Evolutionary conservation across 1,284 basidiomycete species (phyloP).

Genomic region (Pascua sp.): DNA sequence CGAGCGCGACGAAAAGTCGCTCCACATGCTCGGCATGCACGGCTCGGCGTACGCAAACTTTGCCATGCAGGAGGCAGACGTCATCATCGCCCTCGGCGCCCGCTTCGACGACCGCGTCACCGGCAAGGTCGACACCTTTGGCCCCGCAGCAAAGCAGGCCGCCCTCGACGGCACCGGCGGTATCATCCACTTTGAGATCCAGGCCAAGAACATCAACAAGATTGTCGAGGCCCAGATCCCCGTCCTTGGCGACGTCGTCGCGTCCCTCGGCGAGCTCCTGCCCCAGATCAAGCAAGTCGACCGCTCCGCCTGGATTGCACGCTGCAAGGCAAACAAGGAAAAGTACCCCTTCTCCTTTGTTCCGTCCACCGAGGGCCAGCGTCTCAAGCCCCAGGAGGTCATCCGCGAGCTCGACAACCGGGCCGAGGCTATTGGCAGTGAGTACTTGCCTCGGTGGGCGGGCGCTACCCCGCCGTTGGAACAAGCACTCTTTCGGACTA

Average conservation of each 20-base stretch:
- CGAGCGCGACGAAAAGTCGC: conserved; percentile 76
- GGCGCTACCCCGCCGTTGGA: neutral
- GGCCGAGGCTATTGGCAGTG: conserved; percentile 57
- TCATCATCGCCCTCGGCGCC: conserved; percentile 93
- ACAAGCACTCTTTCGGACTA: neutral
- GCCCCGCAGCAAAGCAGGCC: conserved; percentile 82
- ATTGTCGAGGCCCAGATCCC: conserved; percentile 93
- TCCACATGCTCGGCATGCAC: conserved; percentile 99
- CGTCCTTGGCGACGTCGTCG: conserved; percentile 86
- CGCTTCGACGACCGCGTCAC: conserved; percentile 99
- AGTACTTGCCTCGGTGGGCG: conserved; percentile 21
- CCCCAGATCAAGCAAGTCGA: conserved; percentile 66
- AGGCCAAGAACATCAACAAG: conserved; percentile 99
- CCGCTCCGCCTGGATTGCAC: conserved; percentile 73
- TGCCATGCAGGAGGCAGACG: conserved; percentile 94
- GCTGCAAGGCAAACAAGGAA: conserved; percentile 81
- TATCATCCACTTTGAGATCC: conserved; percentile 98
- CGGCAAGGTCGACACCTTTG: conserved; percentile 83
- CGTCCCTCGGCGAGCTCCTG: conserved; percentile 76
- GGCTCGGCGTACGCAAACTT: conserved; percentile 95
- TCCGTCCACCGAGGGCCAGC: conserved; percentile 61
- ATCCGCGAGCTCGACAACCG: conserved; percentile 85
- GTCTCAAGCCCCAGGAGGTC: conserved; percentile 95
- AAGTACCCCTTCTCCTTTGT: conserved; percentile 86
- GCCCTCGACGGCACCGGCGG: conserved; percentile 83